phyloP scores from a whole-genome alignment of 148 eudicot species.

The Nyssa sinensis region DNA sequence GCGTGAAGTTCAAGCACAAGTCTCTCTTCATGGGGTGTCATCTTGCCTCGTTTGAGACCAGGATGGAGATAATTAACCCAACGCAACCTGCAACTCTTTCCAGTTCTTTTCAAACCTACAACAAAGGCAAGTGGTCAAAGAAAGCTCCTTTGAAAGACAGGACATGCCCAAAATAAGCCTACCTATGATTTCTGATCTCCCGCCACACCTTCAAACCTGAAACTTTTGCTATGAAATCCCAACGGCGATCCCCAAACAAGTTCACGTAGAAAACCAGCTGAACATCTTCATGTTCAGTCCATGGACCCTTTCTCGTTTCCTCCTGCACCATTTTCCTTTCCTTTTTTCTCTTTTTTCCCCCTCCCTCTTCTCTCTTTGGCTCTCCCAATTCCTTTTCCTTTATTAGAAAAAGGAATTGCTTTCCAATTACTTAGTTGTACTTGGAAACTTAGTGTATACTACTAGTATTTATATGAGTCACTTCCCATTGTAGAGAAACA shows the following conservation, averaged over 20 bases:
- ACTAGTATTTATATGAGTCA: conserved; percentile 29
- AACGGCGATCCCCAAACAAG: conserved; percentile 88
- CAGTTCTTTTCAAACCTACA: conserved; percentile 92
- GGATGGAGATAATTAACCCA: conserved; percentile 98
- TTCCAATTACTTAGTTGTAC: too few relatives aligned
- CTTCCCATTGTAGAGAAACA: conserved; percentile 24
- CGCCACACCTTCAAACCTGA: conserved; percentile 99
- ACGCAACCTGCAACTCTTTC: conserved; percentile 92
- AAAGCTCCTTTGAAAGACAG: conserved; percentile 7
- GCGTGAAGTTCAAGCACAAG: conserved; percentile 81
- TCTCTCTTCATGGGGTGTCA: conserved; percentile 81
- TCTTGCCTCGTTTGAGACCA: conserved; percentile 80
- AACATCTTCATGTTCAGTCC: conserved; percentile 92
- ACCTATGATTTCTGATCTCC: conserved; percentile 76
- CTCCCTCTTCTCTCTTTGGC: not conserved
- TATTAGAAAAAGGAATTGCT: too few relatives aligned
- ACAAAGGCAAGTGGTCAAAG: conserved; percentile 28
- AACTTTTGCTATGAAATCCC: conserved; percentile 99
- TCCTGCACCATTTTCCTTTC: conserved; percentile 41
- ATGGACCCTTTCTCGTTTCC: conserved; percentile 79
- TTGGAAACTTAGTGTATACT: conserved; percentile 11
- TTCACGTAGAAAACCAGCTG: conserved; percentile 84
- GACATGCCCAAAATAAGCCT: conserved; percentile 55
- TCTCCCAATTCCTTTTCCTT: conserved; percentile 5
- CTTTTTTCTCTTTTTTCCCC: too few relatives aligned